A percentile compares a stretch with the other conserved stretches of the same genome.
phyloP scores from a whole-genome alignment of 805 yeast genomes.

The Lipomyces anomalus region DNA sequence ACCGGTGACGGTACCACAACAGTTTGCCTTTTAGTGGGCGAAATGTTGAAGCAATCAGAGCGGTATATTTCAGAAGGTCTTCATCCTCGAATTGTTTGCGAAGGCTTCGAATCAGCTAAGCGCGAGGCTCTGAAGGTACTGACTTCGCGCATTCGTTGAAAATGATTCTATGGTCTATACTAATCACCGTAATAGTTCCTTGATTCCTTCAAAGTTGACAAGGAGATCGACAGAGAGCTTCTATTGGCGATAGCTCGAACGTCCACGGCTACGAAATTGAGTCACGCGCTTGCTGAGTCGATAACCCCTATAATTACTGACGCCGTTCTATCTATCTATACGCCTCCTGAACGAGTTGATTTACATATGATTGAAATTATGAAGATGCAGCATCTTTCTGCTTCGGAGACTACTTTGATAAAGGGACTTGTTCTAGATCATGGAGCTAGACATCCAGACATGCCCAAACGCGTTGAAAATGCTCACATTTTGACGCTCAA shows the following conservation, averaged over 20 bases:
- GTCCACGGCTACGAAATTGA: slow-evolving; percentile 81
- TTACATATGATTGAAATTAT: slow-evolving; percentile 96
- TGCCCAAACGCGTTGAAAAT: slow-evolving; percentile 84
- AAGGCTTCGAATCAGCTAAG: slow-evolving; percentile 90
- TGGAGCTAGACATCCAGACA: slow-evolving; percentile 98
- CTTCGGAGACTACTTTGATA: slow-evolving; percentile 74
- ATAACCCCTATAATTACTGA: slow-evolving; percentile 94
- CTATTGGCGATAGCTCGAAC: slow-evolving; percentile 87
- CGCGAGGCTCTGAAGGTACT: slow-evolving; percentile 49
- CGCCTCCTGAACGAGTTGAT: slow-evolving; percentile 52
- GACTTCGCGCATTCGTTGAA: neutral
- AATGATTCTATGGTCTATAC: slow-evolving; percentile 10
- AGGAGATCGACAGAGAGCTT: slow-evolving; percentile 73
- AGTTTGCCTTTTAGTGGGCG: slow-evolving; percentile 91
- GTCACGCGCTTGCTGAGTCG: slow-evolving; percentile 66
- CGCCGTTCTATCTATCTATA: slow-evolving; percentile 77
- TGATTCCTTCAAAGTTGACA: slow-evolving; percentile 55
- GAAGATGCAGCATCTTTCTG: slow-evolving; percentile 93
- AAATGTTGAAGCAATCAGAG: slow-evolving; percentile 88
- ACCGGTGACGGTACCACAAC: slow-evolving; percentile 99
- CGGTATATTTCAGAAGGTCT: slow-evolving; percentile 88
- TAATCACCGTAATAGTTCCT: slow-evolving; percentile 40
- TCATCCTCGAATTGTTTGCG: slow-evolving; percentile 90
- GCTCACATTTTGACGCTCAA: slow-evolving; percentile 82
- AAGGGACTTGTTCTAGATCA: slow-evolving; percentile 93